phyloP scores from a whole-genome alignment of 129 eudicot genomes.

The Daucus carota region DH1_v3.0 NC_030384.2:23817001-23817500 shows the following conservation, averaged over 20 bases:
- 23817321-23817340: background rate
- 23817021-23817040: conserved; percentile 83
- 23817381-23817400: background rate
- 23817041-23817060: conserved; percentile 91
- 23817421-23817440: background rate
- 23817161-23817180: background rate
- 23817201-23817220: background rate
- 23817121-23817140: background rate
- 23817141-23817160: background rate
- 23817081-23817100: conserved; percentile 66
- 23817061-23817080: conserved; percentile 95
- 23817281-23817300: background rate
- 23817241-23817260: background rate
- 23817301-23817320: background rate
- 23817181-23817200: background rate
- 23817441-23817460: background rate
- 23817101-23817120: background rate
- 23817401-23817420: background rate
- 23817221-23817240: background rate
- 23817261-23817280: background rate
- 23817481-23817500: conserved; percentile 41
- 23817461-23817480: background rate
- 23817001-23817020: conserved; percentile 96
- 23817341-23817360: background rate
- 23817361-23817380: background rate